Conservation (phyloP, 75 land plant genomes). For the Picea sitchensis region DNA sequence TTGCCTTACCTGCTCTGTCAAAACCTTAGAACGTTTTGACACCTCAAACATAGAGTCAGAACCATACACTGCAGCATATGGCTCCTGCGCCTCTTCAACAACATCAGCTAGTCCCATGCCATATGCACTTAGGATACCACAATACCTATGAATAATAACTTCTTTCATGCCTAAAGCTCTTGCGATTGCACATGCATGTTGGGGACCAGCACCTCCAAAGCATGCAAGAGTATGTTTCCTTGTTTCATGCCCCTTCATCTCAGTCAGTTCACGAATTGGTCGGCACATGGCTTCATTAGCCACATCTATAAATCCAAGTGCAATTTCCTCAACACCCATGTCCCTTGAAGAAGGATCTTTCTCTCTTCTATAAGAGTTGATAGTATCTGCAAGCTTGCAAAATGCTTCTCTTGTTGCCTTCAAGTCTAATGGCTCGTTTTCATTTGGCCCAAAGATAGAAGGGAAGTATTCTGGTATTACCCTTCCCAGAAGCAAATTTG, state of each 20-base stretch:
- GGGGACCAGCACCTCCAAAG: constrained; percentile 99
- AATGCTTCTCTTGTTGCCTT: constrained; percentile 68
- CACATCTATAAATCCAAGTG: constrained; percentile 92
- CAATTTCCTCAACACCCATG: constrained; percentile 91
- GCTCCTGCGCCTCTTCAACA: constrained; percentile 96
- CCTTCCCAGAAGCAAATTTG: constrained; percentile 84
- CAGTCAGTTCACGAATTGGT: constrained; percentile 93
- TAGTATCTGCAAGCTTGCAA: constrained; percentile 41
- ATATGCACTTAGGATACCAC: constrained; percentile 97
- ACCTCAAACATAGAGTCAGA: constrained; percentile 65
- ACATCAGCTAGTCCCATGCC: constrained; percentile 99
- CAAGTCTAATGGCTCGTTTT: constrained; percentile 85
- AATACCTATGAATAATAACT: constrained; percentile 83
- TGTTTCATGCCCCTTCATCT: constrained; percentile 98
- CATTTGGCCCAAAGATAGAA: constrained; percentile 90
- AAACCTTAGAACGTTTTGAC: constrained; percentile 36
- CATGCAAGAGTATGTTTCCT: constrained; percentile 91
- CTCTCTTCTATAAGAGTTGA: constrained; percentile 71
- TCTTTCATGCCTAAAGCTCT: constrained; percentile 91
- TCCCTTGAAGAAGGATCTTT: constrained; percentile 72
- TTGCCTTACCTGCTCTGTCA: constrained; percentile 54
- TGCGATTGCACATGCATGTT: constrained; percentile 99
- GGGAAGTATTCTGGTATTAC: constrained; percentile 97
- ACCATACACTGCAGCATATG: constrained; percentile 79
- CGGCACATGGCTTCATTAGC: constrained; percentile 99